Base-by-base conservation (phyloP, 208 protist species). In the Angomonas ambiguus region DNA sequence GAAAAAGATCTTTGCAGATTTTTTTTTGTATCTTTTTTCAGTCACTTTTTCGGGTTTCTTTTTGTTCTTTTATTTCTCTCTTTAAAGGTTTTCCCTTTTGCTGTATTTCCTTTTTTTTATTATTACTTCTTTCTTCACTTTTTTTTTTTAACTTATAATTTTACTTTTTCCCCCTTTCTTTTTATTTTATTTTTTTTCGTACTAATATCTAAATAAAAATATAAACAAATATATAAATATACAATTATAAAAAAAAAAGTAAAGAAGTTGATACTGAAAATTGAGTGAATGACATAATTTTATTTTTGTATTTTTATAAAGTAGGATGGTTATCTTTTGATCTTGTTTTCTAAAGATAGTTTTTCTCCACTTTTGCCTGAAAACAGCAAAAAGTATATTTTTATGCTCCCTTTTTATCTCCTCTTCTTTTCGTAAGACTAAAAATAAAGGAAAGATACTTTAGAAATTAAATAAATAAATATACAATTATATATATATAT, bases 101-200 rank as follows among this genome's bases (percentile, higher is more conserved):
- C 34, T 72, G 22, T 41, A 22, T 35, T 34, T 30, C 10, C 38
- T 73, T 56, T 30, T 49, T 69, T 64, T 30, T 63, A 72, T 16
- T 59, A 41, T 49, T 63, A 32, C 59, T 60, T 57, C 57, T 66
- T 61, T 66, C 51, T 61, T 20, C 13, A 3, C 2, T 62, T 34
- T 48, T 53, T 62, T 66, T 72, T 60, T 60, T 60, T 51, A n/a
- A 8, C 2, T 1, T 32, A 35, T 10, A n/a, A 33, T 59, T 66
- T 34, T 41, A 30, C 16, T 51, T 30, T 67, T 67, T 25, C 18
- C 62, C 30, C 33, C 16, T 59, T 48, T 49, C 16, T 10, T 66
- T 63, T 42, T 45, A 51, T 67, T 67, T 25, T n/a, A 55, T 27
- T 45, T 35, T 59, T 62, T 49, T 13, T n/a, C 55, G 56, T 42